Evolutionary conservation across 495 filamentous ascomycete species (phyloP).

Genomic region (Daldinia bambusicola): DNA sequence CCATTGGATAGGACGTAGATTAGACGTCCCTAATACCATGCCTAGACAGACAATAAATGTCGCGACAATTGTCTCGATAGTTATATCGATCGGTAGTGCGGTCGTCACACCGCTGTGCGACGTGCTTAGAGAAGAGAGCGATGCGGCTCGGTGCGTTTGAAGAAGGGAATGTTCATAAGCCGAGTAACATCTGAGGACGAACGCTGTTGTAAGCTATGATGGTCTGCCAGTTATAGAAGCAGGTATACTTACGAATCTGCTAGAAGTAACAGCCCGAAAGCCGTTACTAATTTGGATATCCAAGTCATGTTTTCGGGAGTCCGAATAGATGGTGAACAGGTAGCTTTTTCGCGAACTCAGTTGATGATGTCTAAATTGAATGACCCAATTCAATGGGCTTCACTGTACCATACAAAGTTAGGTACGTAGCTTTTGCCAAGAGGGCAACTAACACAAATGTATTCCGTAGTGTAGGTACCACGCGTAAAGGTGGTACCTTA

Average conservation of each 20-base stretch:
- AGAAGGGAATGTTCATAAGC: slow-evolving; percentile 84
- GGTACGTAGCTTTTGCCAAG: slow-evolving; percentile 7
- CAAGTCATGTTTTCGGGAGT: slow-evolving; percentile 65
- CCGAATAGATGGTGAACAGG: slow-evolving; percentile 8
- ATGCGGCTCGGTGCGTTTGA: slow-evolving; percentile 64
- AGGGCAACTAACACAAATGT: neutral
- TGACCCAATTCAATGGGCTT: slow-evolving; percentile 5
- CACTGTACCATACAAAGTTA: neutral
- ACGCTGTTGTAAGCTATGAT: slow-evolving; percentile 13
- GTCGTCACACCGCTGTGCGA: slow-evolving; percentile 37
- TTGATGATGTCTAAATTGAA: slow-evolving; percentile 17
- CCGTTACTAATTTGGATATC: slow-evolving; percentile 70
- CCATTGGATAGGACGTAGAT: slow-evolving; percentile 81
- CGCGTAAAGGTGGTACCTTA: slow-evolving; percentile 5
- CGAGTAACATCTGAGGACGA: slow-evolving; percentile 75
- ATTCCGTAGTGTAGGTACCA: too few relatives aligned
- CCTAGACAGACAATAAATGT: slow-evolving; percentile 74
- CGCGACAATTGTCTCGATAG: slow-evolving; percentile 78
- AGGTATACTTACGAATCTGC: slow-evolving; percentile 72
- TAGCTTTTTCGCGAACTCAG: neutral
- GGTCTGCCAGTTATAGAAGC: slow-evolving; percentile 3
- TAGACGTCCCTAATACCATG: slow-evolving; percentile 73
- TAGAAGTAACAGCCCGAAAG: slow-evolving; percentile 73
- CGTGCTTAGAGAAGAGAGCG: slow-evolving; percentile 59
- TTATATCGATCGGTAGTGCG: slow-evolving; percentile 78